Evolutionary conservation across 176 grass and related monocot species (phyloP).

Genomic region (Musa itinerans): DNA sequence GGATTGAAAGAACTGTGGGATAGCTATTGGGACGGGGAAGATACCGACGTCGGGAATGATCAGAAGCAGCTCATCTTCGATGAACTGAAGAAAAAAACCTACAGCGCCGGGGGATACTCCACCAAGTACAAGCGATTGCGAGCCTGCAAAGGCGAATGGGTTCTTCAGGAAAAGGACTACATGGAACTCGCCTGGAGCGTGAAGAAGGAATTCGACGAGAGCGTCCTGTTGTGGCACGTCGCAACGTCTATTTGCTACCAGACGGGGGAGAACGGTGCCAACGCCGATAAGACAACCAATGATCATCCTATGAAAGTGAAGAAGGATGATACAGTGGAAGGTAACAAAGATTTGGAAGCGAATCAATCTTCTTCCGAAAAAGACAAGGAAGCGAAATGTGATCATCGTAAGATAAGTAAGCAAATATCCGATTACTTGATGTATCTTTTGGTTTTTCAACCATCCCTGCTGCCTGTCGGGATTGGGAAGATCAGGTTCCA

Average conservation of each 20-base stretch:
- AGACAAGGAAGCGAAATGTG: neutral
- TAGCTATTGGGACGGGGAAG: neutral
- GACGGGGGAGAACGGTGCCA: neutral
- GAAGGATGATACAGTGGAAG: too few species aligned
- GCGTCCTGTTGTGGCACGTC: conserved; percentile 43
- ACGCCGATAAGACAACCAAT: too few species aligned
- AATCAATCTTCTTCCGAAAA: neutral
- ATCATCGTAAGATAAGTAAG: neutral
- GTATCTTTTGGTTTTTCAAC: conserved; percentile 32
- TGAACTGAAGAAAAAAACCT: neutral
- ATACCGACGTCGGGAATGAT: neutral
- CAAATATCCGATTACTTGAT: conserved; percentile 37
- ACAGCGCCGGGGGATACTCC: neutral
- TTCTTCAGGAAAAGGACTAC: neutral
- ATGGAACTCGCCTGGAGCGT: conserved; percentile 10
- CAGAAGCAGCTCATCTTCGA: conserved; percentile 30
- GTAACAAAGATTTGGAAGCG: neutral
- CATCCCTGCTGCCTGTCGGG: conserved; percentile 38
- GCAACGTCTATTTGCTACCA: conserved; percentile 27
- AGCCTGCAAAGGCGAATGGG: conserved; percentile 1
- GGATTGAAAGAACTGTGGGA: neutral
- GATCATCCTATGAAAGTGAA: too few species aligned
- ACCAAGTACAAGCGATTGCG: neutral
- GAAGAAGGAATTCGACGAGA: conserved; percentile 26
- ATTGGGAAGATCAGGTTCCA: conserved; percentile 44